A percentile compares a stretch with the other conserved stretches of the same genome.
Conservation (phyloP, 2,329 filamentous ascomycete species). For the Lecanosticta acicola region DNA sequence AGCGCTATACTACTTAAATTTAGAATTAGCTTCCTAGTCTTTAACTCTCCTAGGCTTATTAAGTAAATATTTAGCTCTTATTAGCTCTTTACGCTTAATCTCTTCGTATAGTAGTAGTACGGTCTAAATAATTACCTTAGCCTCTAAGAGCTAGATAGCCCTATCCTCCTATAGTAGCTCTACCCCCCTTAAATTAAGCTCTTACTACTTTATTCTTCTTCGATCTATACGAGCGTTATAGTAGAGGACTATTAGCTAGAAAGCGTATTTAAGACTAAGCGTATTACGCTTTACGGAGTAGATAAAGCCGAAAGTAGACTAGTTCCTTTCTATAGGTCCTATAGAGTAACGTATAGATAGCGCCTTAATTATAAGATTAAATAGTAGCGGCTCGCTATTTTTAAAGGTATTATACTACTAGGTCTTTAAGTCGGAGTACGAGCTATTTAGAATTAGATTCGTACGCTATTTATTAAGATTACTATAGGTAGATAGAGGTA, state of each 20-base stretch:
- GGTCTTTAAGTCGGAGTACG: not conserved
- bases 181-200: not conserved
- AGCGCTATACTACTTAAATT: not conserved
- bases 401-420: not conserved
- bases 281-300: not conserved
- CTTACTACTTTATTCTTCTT: not conserved
- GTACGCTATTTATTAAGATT: not conserved
- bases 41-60: not conserved
- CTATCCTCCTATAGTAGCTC: not conserved
- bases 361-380: not conserved
- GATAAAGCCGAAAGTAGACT: not conserved
- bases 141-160: not conserved
- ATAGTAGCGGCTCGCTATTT: not conserved
- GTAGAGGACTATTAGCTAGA: not conserved
- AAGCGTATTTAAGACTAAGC: not conserved
- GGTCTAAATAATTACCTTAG: not conserved
- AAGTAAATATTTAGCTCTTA: not conserved
- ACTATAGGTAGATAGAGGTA: not conserved
- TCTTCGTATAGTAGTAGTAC: not conserved
- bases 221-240: not conserved
- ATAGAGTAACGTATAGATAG: not conserved
- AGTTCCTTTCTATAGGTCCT: not conserved
- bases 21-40: not conserved
- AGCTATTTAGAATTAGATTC: not conserved
- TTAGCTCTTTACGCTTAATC: not conserved